These are phyloP conservation scores for Rhizomucor pusillus DNA, from an alignment of 371 early-diverging fungal genomes.

Conservation along the genomic window DNA sequence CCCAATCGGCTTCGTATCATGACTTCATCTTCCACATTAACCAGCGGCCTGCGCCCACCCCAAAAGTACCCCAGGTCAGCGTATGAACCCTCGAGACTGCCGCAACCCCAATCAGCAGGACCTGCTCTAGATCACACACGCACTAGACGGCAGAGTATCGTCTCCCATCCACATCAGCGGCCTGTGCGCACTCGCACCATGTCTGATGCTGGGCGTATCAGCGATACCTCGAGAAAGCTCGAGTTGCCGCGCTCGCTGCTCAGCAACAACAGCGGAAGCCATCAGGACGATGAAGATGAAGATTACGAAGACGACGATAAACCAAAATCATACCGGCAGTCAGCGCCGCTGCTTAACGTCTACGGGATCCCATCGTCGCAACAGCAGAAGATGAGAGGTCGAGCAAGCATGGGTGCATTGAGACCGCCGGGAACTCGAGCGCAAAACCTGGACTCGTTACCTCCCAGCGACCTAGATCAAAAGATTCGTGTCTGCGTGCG, in stretches of 20 bases:
- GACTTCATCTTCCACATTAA: constrained; percentile 21
- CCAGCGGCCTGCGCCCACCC: constrained; percentile 27
- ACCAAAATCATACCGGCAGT: constrained; percentile 16
- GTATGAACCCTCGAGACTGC: not conserved
- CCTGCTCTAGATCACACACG: constrained; percentile 16
- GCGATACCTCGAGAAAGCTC: constrained; percentile 11
- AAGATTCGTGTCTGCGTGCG: constrained; percentile 96
- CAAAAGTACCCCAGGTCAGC: constrained; percentile 14
- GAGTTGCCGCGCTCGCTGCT: constrained; percentile 15
- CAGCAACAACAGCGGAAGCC: constrained; percentile 1
- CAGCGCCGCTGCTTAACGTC: constrained; percentile 42
- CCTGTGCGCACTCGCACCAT: constrained; percentile 29
- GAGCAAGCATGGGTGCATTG: no score
- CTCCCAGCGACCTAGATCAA: constrained; percentile 54
- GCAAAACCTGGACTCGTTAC: not conserved
- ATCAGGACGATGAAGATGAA: constrained; percentile 24
- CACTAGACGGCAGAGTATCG: constrained; percentile 14
- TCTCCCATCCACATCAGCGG: constrained; percentile 5
- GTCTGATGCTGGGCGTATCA: constrained; percentile 37
- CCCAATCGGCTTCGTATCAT: constrained; percentile 33
- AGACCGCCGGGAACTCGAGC: not conserved
- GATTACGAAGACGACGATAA: constrained; percentile 30
- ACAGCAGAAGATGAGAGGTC: no score
- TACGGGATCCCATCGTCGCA: constrained; percentile 36
- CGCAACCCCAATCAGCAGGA: constrained; percentile 8